Conservation (phyloP, 352 stramenopile genomes). For the Pythium volutum region DNA sequence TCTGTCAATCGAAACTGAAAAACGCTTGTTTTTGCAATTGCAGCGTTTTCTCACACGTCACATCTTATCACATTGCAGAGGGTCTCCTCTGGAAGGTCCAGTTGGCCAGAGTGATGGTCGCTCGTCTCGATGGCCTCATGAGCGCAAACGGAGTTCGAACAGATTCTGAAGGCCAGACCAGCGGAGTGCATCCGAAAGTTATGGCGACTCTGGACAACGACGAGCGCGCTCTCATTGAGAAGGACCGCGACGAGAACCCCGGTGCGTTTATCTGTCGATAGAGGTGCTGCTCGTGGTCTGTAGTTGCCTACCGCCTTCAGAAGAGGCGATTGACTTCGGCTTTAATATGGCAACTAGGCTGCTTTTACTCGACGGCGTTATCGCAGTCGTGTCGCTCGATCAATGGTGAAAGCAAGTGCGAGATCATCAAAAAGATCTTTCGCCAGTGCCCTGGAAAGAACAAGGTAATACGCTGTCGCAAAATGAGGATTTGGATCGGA, state of each 20-base stretch:
- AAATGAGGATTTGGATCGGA: too few species aligned
- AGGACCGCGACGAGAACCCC: conserved; percentile 66
- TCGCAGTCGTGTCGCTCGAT: conserved; percentile 76
- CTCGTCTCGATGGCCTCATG: too few species aligned
- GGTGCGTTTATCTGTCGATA: conserved; percentile 23
- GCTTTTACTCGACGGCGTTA: conserved; percentile 78
- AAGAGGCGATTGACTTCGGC: background rate
- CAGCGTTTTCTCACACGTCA: background rate
- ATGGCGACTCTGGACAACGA: conserved; percentile 70
- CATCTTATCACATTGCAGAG: conserved; percentile 1
- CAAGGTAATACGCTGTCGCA: conserved; percentile 30
- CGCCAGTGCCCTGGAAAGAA: conserved; percentile 66
- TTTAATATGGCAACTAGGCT: conserved; percentile 33
- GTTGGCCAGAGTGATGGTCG: conserved; percentile 5
- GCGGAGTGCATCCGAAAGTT: background rate
- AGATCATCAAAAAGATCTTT: conserved; percentile 86
- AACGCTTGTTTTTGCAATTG: too few species aligned
- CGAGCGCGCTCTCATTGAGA: conserved; percentile 70
- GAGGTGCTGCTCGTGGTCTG: background rate
- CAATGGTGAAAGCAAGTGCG: conserved; percentile 84
- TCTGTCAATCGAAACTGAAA: too few species aligned
- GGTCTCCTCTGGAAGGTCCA: conserved; percentile 6
- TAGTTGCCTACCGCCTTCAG: background rate
- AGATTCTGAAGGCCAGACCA: background rate
- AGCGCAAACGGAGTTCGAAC: too few species aligned